Percentiles rank a stretch among this genome's conserved stretches.
These are phyloP conservation scores for Testicularia cyperi DNA, from an alignment of 1,284 basidiomycete genomes.

Conservation along the genomic window DNA sequence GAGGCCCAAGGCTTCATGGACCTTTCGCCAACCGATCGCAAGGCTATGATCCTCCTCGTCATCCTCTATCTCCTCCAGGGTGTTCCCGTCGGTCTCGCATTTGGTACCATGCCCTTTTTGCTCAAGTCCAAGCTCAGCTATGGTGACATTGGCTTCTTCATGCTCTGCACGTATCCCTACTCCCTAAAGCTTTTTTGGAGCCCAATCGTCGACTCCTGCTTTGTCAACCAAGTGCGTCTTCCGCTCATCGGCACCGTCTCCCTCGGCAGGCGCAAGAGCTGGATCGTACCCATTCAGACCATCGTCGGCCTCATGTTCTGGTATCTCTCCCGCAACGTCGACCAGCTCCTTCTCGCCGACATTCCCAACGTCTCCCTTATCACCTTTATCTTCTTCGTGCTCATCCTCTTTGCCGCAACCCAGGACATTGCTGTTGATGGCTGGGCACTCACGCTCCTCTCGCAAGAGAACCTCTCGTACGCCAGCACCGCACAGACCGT, in stretches of 20 bases:
- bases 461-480: constrained; percentile 90
- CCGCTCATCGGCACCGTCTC: constrained; percentile 34
- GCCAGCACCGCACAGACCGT: constrained; percentile 98
- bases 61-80: constrained; percentile 91
- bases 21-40: constrained; percentile 23
- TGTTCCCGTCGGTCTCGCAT: constrained; percentile 76
- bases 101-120: constrained; percentile 92
- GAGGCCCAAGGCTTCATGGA: constrained; percentile 41
- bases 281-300: constrained; percentile 97
- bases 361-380: constrained; percentile 75
- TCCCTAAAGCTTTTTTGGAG: constrained; percentile 97
- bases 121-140: constrained; percentile 92
- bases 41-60: constrained; percentile 79
- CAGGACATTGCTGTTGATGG: constrained; percentile 99
- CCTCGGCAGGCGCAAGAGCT: constrained; percentile 88
- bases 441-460: constrained; percentile 95
- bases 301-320: constrained; percentile 86
- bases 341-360: constrained; percentile 79
- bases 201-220: constrained; percentile 92
- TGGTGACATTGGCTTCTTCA: constrained; percentile 92
- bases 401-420: constrained; percentile 90
- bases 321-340: constrained; percentile 78
- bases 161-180: constrained; percentile 92
- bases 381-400: constrained; percentile 81
- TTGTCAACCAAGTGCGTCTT: constrained; percentile 66